Evolutionary conservation across 768 basidiomycete species (phyloP), one percentile per base, ranked within the genome.

Genomic region (Rhodotorula sphaerocarpa): DNA sequence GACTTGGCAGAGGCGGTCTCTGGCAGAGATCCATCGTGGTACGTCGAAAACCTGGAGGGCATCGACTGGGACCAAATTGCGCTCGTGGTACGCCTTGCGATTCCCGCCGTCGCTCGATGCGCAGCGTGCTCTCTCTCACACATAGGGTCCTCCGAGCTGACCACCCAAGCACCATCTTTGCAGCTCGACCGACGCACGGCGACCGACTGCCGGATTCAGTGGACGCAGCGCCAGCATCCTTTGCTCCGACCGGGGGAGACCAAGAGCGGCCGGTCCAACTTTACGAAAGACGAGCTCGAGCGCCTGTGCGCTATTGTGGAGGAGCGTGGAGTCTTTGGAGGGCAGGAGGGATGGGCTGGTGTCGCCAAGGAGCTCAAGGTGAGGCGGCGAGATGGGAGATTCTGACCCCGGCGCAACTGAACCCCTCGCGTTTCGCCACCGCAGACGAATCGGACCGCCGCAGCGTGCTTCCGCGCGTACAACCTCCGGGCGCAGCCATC

Each of bases 211-310:
- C 50, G 42, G 30, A 54, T 70, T 14, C 69, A 65, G n/a, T 70
- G 69, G 69, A 21, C 54, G 9, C 55, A 64, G 31, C 39, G 47
- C 21, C 65, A 70, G 25, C 61, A 70, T 52, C 69, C 69, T 0
- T 5, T 5, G 7, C 21, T 70, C 33, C 59, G 47, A 14, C 28
- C 55, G 10, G 36, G 36, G 16, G 36, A 10, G 36, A 39, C 36
- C 36, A 39, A 16, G 30, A 50, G 28, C 21, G 15, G 30, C 30
- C 5, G 5, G 3, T 30, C 16, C 18, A 50, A 50, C 18, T 50
- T 27, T 18, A 9, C 4, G 30, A 30, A 31, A 18, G 30, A 31
- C 30, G 48, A 50, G 30, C 11, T 25, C 30, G 21, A 7, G 10
- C 28, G 16, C 2, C 31, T 50, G 16, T 1, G 3, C 12, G 30